These are phyloP conservation scores for Cercophora samala DNA, from an alignment of 495 filamentous ascomycete species.

Conservation along the genomic window DNA sequence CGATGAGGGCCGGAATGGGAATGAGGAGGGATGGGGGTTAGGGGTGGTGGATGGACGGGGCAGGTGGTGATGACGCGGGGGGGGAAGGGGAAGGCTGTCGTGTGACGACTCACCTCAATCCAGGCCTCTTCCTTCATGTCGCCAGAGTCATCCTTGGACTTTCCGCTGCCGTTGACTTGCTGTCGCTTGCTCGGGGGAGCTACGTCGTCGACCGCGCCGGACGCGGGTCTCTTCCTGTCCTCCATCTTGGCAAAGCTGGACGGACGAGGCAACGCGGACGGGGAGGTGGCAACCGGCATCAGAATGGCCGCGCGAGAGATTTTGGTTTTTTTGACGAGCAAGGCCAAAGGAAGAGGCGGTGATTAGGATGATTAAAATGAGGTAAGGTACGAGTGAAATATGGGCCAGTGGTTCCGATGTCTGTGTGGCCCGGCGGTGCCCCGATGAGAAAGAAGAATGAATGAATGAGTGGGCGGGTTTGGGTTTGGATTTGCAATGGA, in stretches of 20 bases:
- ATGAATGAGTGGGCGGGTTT: constrained; percentile 5
- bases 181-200: constrained; percentile 85
- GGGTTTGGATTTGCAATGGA: constrained; percentile 21
- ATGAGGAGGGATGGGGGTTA: constrained; percentile 10
- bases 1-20: constrained; percentile 10
- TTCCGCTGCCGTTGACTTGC: constrained; percentile 71
- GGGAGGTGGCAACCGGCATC: constrained; percentile 76
- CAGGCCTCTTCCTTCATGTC: constrained; percentile 76
- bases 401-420: constrained; percentile 18
- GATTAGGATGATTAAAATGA: neutral
- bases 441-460: constrained; percentile 17
- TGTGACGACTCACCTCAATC: constrained; percentile 70
- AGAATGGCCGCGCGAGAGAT: constrained; percentile 44
- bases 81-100: constrained; percentile 25
- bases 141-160: constrained; percentile 64
- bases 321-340: constrained; percentile 14
- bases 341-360: constrained; percentile 28
- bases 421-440: constrained; percentile 26
- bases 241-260: constrained; percentile 81
- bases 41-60: constrained; percentile 8
- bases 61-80: constrained; percentile 19
- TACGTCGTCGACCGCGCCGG: constrained; percentile 67
- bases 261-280: constrained; percentile 65
- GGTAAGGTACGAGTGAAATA: constrained; percentile 19
- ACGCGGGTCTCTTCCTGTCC: constrained; percentile 88